Evolutionary conservation across 768 basidiomycete genomes (phyloP).

Genomic region (Macrolepiota albuminosa): DNA sequence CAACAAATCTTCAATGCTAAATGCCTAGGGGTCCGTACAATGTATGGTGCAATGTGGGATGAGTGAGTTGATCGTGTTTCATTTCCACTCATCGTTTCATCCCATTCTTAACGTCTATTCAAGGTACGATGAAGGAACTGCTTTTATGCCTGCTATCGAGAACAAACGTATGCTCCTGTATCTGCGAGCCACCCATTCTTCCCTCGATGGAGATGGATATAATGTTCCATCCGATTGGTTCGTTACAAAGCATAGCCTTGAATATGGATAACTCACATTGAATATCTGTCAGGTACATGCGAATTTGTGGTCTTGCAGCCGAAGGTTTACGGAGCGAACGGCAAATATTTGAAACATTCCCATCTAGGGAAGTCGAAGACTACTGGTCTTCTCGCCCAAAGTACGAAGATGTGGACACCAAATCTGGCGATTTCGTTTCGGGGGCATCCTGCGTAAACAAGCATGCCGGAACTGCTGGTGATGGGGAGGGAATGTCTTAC

Average conservation of each 20-base stretch:
- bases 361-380: conserved; percentile 67
- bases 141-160: conserved; percentile 68
- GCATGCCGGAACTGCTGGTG: conserved; percentile 9
- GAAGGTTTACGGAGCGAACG: conserved; percentile 65
- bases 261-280: not conserved
- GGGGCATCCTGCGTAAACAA: conserved; percentile 13
- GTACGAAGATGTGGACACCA: conserved; percentile 40
- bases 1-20: conserved; percentile 69
- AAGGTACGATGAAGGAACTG: conserved; percentile 85
- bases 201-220: conserved; percentile 74
- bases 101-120: not conserved
- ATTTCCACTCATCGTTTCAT: conserved; percentile 1
- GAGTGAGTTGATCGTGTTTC: conserved; percentile 41
- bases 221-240: conserved; percentile 80
- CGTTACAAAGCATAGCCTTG: conserved; percentile 17
- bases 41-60: conserved; percentile 90
- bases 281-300: conserved; percentile 58
- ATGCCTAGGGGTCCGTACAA: conserved; percentile 52
- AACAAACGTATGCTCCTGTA: conserved; percentile 50
- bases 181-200: conserved; percentile 56
- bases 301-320: conserved; percentile 67
- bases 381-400: conserved; percentile 66
- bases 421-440: conserved; percentile 27
- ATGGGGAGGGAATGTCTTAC: conserved; percentile 29
- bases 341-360: conserved; percentile 58